Percentiles rank a stretch among this genome's conserved stretches.
These are phyloP conservation scores for Colletotrichum incanum DNA, from an alignment of 2,329 filamentous ascomycete species.

Conservation along the genomic window DNA sequence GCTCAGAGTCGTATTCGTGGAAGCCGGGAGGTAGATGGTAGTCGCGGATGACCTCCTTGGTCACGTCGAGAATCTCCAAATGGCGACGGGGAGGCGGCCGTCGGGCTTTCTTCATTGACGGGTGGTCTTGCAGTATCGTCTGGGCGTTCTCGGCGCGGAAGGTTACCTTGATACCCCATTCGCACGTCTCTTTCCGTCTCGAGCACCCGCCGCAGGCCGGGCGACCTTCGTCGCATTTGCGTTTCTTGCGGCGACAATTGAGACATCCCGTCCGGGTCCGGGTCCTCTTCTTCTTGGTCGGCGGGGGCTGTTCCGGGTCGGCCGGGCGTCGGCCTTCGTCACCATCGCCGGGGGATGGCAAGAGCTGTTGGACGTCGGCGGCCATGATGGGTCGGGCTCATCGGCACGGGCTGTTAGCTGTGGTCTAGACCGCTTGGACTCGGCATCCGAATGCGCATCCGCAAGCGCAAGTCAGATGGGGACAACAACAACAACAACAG, in stretches of 20 bases:
- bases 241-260: constrained; percentile 57
- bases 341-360: constrained; percentile 4
- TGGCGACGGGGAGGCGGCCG: constrained; percentile 46
- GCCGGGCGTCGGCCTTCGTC: constrained; percentile 1
- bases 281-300: constrained; percentile 49
- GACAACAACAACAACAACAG: background rate
- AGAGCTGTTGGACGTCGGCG: background rate
- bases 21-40: constrained; percentile 49
- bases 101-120: constrained; percentile 52
- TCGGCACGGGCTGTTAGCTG: constrained; percentile 2
- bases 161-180: constrained; percentile 57
- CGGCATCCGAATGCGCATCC: constrained; percentile 5
- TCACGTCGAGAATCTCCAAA: constrained; percentile 57
- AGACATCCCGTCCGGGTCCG: constrained; percentile 56
- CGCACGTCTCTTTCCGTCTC: constrained; percentile 51
- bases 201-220: constrained; percentile 55
- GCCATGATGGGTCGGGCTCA: constrained; percentile 19
- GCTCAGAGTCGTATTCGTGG: constrained; percentile 35
- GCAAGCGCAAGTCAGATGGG: background rate
- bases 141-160: constrained; percentile 57
- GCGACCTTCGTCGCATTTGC: constrained; percentile 56
- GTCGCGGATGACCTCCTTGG: constrained; percentile 55
- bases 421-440: constrained; percentile 17
- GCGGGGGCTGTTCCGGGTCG: constrained; percentile 30
- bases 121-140: constrained; percentile 51